Base-by-base conservation (phyloP, 2,329 filamentous ascomycete species). In the Ophiocordyceps unilateralis region DNA sequence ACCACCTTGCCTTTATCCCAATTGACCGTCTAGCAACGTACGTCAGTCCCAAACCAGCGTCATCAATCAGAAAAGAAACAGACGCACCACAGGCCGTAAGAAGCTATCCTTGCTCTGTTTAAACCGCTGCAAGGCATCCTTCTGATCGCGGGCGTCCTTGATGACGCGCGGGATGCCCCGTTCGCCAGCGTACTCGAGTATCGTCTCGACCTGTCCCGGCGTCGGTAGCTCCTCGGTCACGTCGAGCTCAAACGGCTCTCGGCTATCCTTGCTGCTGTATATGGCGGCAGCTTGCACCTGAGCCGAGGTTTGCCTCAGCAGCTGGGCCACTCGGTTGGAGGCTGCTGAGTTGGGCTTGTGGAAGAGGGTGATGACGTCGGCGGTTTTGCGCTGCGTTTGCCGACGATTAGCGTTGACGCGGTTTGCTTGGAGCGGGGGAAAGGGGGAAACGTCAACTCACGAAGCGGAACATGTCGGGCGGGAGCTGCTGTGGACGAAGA, bases 361-460 rank as follows among this genome's bases (percentile, higher is more conserved):
- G 72, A 96, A 98, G 69, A 98, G 80, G 47, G 89, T 96, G 59
- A 96, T 77, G 51, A 93, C 84, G 68, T 96, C 88, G 62, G 84
- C 74, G 51, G 81, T 74, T 70, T 86, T 88, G 64, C 71, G 75
- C 82, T 87, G 22, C 22, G 38, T 38, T 30, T 30, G 26, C 7
- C n/a, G 32, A 17, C 6, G 34, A 37, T 23, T 19, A 24, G 55
- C 23, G 42, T 24, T 37, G 14, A 37, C 36, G 6, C 7, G 10
- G 28, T 34, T 22, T n/a, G n/a, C n/a, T n/a, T n/a, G n/a, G n/a
- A n/a, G n/a, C n/a, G n/a, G n/a, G n/a, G n/a, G n/a, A n/a, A n/a
- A n/a, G n/a, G n/a, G n/a, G n/a, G n/a, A n/a, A n/a, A n/a, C n/a
- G n/a, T 39, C 12, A 17, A 41, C 51, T 47, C 39, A 54, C 52